These are phyloP conservation scores for Colletotrichum echinochloae DNA, from an alignment of 2,329 filamentous ascomycete genomes.

Conservation along the genomic window DNA sequence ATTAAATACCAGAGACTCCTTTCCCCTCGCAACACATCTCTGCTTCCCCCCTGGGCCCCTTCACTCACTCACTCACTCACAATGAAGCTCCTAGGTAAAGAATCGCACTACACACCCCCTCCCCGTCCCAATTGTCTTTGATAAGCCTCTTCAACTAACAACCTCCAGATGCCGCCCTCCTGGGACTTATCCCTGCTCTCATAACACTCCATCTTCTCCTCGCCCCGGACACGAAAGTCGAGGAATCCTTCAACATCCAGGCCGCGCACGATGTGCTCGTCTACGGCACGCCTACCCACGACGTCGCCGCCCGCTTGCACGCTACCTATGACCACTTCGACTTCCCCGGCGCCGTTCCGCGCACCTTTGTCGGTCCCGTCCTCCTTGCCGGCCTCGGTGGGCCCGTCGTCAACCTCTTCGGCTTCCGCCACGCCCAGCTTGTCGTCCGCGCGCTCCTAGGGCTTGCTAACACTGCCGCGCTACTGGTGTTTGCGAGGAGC, in stretches of 20 bases:
- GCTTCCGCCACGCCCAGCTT: slow-evolving; percentile 67
- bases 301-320: slow-evolving; percentile 66
- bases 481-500: slow-evolving; percentile 74
- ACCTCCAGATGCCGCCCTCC: slow-evolving; percentile 58
- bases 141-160: slow-evolving; percentile 22
- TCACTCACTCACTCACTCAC: slow-evolving; percentile 11
- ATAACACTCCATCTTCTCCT: slow-evolving; percentile 77
- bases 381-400: slow-evolving; percentile 79
- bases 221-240: slow-evolving; percentile 95
- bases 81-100: slow-evolving; percentile 44
- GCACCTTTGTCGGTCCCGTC: slow-evolving; percentile 88
- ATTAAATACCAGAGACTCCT: neutral
- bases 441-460: slow-evolving; percentile 83
- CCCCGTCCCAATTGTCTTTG: no score
- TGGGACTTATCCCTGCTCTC: slow-evolving; percentile 70
- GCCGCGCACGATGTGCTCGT: slow-evolving; percentile 89
- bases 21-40: neutral
- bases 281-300: slow-evolving; percentile 77
- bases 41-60: neutral
- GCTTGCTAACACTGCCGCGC: slow-evolving; percentile 75
- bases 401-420: slow-evolving; percentile 70
- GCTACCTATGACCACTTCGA: slow-evolving; percentile 86
- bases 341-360: slow-evolving; percentile 91
- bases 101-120: neutral
- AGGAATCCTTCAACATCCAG: slow-evolving; percentile 98